These are phyloP conservation scores for Daldinia concentrica DNA, from an alignment of 495 filamentous ascomycete genomes.

Conservation along the genomic window DNA sequence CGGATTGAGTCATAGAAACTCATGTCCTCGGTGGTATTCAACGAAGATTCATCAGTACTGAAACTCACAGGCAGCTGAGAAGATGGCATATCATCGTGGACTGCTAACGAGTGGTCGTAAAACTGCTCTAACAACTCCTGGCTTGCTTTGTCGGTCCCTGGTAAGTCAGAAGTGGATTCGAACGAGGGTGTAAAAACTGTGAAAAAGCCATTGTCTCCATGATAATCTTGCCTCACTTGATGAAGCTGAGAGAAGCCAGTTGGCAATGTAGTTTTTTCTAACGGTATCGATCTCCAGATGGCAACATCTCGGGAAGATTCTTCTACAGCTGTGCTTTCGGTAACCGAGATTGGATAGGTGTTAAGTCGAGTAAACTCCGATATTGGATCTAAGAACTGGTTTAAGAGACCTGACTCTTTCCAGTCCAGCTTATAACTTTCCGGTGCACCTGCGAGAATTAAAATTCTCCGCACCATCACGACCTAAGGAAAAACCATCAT, in stretches of 20 bases:
- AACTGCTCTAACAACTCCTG: slow-evolving; percentile 62
- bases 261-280: slow-evolving; percentile 48
- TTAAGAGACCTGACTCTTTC: slow-evolving; percentile 61
- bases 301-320: slow-evolving; percentile 45
- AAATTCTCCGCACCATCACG: slow-evolving; percentile 58
- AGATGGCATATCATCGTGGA: slow-evolving; percentile 66
- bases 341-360: not conserved
- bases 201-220: slow-evolving; percentile 60
- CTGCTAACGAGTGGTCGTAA: slow-evolving; percentile 75
- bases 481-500: slow-evolving; percentile 19
- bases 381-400: slow-evolving; percentile 55
- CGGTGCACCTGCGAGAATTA: slow-evolving; percentile 73
- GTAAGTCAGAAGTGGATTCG: slow-evolving; percentile 37
- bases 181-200: slow-evolving; percentile 54
- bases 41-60: slow-evolving; percentile 38
- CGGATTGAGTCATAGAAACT: slow-evolving; percentile 24
- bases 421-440: slow-evolving; percentile 63
- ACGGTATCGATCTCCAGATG: slow-evolving; percentile 59
- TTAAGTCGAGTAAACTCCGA: slow-evolving; percentile 55
- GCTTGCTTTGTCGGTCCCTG: slow-evolving; percentile 24
- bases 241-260: slow-evolving; percentile 61
- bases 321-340: slow-evolving; percentile 30
- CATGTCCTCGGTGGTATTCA: slow-evolving; percentile 37
- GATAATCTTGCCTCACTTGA: slow-evolving; percentile 42
- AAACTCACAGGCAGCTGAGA: slow-evolving; percentile 56